phyloP scores from a whole-genome alignment of 2,329 filamentous ascomycete species.

The Rugonectria rugulosa region DNA sequence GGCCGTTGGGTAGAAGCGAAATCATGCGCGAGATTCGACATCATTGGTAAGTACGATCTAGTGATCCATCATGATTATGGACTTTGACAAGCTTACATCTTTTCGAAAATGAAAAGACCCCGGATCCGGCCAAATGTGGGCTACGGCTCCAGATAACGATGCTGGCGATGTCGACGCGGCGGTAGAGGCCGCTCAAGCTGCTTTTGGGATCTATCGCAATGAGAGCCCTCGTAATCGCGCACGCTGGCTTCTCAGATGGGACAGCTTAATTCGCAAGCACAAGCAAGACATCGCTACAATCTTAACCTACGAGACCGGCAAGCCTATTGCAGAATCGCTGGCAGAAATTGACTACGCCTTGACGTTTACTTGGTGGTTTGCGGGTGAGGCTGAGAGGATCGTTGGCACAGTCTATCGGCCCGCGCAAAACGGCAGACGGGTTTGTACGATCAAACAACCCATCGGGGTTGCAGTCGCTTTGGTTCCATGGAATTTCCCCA shows the following conservation, averaged over 20 bases:
- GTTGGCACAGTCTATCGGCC: conserved; percentile 66
- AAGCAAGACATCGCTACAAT: conserved; percentile 50
- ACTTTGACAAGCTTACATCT: too few species aligned
- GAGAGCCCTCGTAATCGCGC: conserved; percentile 45
- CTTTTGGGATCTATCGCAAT: conserved; percentile 40
- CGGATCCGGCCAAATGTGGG: too few species aligned
- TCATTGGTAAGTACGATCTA: too few species aligned
- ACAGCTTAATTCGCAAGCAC: conserved; percentile 44
- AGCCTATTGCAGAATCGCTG: conserved; percentile 61
- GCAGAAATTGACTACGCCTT: conserved; percentile 64
- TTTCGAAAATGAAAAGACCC: too few species aligned
- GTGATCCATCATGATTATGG: too few species aligned
- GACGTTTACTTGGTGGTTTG: conserved; percentile 65
- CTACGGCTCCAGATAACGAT: too few species aligned
- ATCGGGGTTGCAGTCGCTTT: conserved; percentile 43
- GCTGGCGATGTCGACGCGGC: too few species aligned
- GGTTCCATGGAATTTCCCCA: conserved; percentile 2
- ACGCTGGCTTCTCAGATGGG: conserved; percentile 47
- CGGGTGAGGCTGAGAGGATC: conserved; percentile 51
- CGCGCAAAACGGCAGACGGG: conserved; percentile 56
- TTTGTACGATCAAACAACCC: conserved; percentile 71
- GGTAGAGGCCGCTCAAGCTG: too few species aligned
- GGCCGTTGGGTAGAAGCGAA: too few species aligned
- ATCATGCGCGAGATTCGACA: too few species aligned
- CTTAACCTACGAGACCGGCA: conserved; percentile 61